phyloP scores from a whole-genome alignment of 495 filamentous ascomycete genomes.

The Lasiosphaeria ovina region DNA sequence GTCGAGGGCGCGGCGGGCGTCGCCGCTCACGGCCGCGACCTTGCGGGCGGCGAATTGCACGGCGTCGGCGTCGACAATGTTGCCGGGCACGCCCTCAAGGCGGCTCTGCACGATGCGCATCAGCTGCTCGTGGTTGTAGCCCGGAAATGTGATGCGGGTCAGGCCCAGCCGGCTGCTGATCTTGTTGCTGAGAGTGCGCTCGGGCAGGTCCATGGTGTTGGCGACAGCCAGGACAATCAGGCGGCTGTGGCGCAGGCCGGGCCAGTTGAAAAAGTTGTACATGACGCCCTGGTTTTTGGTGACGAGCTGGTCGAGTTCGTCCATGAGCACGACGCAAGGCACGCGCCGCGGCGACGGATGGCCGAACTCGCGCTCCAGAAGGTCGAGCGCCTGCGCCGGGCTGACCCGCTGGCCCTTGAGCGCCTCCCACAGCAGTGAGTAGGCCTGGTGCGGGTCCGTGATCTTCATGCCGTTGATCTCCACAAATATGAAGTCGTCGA shows the following conservation, averaged over 20 bases:
- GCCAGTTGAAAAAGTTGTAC: conserved; percentile 99
- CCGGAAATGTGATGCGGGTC: conserved; percentile 92
- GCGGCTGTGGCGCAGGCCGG: conserved; percentile 82
- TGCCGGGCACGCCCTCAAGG: conserved; percentile 78
- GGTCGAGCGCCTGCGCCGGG: conserved; percentile 84
- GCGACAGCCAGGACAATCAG: conserved; percentile 96
- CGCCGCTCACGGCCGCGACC: conserved; percentile 93
- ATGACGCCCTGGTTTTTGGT: conserved; percentile 98
- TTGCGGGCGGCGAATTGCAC: conserved; percentile 96
- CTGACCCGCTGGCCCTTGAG: conserved; percentile 89
- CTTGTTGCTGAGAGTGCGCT: conserved; percentile 95
- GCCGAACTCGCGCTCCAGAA: conserved; percentile 89
- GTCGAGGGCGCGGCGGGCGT: conserved; percentile 88
- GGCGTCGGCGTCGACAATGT: conserved; percentile 90
- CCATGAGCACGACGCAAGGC: conserved; percentile 97
- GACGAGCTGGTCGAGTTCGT: conserved; percentile 96
- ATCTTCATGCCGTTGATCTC: conserved; percentile 99
- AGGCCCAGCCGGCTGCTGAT: conserved; percentile 89
- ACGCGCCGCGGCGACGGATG: conserved; percentile 85
- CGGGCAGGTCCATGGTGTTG: conserved; percentile 98
- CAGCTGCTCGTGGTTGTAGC: conserved; percentile 96
- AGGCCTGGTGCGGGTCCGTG: conserved; percentile 95
- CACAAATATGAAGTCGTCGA: conserved; percentile 98
- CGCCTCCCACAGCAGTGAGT: conserved; percentile 94
- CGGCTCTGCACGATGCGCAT: conserved; percentile 95